These are phyloP conservation scores for Oidiodendron maius DNA, from an alignment of 495 filamentous ascomycete species.

Conservation along the genomic window DNA sequence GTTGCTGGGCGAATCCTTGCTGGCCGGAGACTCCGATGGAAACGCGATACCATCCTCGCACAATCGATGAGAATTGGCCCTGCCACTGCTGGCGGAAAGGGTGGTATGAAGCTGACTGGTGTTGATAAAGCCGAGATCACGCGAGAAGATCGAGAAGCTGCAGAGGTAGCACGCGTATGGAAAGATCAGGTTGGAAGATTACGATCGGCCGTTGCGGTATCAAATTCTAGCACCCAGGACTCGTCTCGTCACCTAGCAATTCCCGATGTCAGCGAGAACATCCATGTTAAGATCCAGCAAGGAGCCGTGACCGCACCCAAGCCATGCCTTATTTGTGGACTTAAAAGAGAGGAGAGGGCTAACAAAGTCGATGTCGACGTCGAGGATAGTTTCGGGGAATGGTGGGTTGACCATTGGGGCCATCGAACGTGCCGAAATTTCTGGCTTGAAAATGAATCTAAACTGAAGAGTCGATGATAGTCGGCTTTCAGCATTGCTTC, in stretches of 20 bases:
- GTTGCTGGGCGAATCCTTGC: conserved; percentile 77
- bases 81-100: conserved; percentile 55
- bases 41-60: conserved; percentile 77
- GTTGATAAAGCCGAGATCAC: conserved; percentile 72
- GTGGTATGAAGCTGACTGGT: conserved; percentile 85
- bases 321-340: conserved; percentile 81
- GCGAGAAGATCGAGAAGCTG: conserved; percentile 82
- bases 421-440: conserved; percentile 76
- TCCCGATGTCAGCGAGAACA: conserved; percentile 61
- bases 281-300: conserved; percentile 54
- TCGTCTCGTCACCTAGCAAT: conserved; percentile 37
- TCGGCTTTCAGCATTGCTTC: too few relatives aligned
- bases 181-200: conserved; percentile 57
- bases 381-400: conserved; percentile 88
- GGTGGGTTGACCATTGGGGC: conserved; percentile 91
- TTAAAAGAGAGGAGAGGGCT: conserved; percentile 81
- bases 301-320: conserved; percentile 64
- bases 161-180: conserved; percentile 73
- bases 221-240: conserved; percentile 32
- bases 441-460: conserved; percentile 68
- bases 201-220: conserved; percentile 49
- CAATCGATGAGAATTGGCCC: conserved; percentile 82
- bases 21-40: conserved; percentile 83
- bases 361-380: conserved; percentile 67
- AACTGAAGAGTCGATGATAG: conserved; percentile 55